These are phyloP conservation scores for Phyllosticta citribraziliensis DNA, from an alignment of 2,329 filamentous ascomycete species.

Conservation along the genomic window DNA sequence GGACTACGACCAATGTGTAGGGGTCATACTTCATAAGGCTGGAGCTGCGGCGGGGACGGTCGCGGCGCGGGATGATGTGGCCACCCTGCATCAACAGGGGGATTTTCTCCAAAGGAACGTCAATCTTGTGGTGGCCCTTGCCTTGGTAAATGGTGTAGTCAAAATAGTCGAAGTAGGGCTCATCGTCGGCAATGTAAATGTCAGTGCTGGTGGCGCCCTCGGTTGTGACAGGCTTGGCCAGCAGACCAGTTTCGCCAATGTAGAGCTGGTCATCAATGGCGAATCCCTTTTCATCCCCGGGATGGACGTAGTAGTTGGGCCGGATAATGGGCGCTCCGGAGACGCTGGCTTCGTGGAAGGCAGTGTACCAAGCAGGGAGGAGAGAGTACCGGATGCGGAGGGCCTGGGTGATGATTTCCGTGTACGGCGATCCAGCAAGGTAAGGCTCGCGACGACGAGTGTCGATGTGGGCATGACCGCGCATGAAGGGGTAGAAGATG, in stretches of 20 bases:
- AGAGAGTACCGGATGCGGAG: conserved; percentile 81
- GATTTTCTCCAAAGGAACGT: conserved; percentile 74
- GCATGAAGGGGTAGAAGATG: conserved; percentile 97
- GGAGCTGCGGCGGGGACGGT: conserved; percentile 74
- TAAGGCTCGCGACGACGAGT: conserved; percentile 91
- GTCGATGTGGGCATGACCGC: conserved; percentile 93
- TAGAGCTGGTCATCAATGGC: conserved; percentile 89
- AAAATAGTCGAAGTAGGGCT: conserved; percentile 93
- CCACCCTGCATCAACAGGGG: conserved; percentile 89
- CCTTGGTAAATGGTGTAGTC: conserved; percentile 69
- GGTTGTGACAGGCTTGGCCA: conserved; percentile 83
- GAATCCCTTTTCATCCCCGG: conserved; percentile 77
- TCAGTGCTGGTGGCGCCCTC: conserved; percentile 64
- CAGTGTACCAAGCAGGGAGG: conserved; percentile 91
- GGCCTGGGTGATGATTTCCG: conserved; percentile 75
- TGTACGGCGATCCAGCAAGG: conserved; percentile 73
- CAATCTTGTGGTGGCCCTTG: conserved; percentile 61
- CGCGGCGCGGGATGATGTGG: conserved; percentile 82
- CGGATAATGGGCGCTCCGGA: conserved; percentile 80
- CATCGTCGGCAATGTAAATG: conserved; percentile 80
- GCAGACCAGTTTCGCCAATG: conserved; percentile 73
- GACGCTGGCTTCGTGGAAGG: conserved; percentile 79
- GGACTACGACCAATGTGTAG: conserved; percentile 76
- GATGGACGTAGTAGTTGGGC: conserved; percentile 89
- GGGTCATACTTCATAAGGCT: conserved; percentile 90